Conservation (phyloP, 148 eudicot species). For the Vaccinium corymbosum region DNA sequence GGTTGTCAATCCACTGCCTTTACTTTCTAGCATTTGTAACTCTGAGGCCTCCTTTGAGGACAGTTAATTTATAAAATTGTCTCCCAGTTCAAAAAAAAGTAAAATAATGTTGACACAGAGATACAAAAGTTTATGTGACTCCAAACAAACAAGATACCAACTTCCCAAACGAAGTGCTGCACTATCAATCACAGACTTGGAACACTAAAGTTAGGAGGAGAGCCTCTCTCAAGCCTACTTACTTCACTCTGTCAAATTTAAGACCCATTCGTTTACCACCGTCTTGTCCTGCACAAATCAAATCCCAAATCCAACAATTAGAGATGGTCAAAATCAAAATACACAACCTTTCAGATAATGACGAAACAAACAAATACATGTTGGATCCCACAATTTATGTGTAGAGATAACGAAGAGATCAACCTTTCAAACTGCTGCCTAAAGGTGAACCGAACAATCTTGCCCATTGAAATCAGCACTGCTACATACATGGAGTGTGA, state of each 20-base stretch:
- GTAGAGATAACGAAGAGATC: background rate
- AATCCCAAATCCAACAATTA: constrained; percentile 14
- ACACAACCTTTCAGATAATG: constrained; percentile 8
- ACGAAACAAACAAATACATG: background rate
- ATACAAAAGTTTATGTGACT: background rate
- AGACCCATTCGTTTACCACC: constrained; percentile 87
- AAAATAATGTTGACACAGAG: background rate
- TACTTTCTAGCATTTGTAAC: too few relatives aligned
- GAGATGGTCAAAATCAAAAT: background rate
- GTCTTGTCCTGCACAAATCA: constrained; percentile 67
- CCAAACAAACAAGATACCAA: background rate
- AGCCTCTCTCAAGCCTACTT: constrained; percentile 27
- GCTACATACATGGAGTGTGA: background rate
- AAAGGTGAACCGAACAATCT: background rate
- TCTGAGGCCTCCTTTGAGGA: too few relatives aligned
- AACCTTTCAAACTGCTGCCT: background rate
- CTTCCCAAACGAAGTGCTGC: constrained; percentile 3
- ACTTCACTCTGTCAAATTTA: constrained; percentile 86
- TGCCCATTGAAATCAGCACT: constrained; percentile 17
- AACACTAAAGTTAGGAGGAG: background rate
- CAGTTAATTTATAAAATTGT: too few relatives aligned
- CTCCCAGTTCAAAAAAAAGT: too few relatives aligned
- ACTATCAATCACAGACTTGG: background rate
- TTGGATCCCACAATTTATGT: background rate
- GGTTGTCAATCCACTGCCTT: too few relatives aligned